These are phyloP conservation scores for Macrocybe gigantea DNA, from an alignment of 768 basidiomycete genomes.

Conservation along the genomic window DNA sequence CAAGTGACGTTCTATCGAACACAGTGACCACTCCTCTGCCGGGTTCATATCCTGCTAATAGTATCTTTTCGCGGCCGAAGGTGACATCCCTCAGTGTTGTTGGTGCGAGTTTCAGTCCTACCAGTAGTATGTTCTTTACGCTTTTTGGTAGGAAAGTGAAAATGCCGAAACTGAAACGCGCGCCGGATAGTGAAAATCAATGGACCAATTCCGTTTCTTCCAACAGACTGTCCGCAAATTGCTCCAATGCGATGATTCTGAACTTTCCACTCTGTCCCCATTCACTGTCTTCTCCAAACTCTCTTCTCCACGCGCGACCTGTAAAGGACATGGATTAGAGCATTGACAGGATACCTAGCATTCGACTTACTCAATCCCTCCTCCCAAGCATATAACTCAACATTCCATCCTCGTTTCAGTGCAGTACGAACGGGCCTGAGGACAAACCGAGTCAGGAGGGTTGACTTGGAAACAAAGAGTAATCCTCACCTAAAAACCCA, in stretches of 20 bases:
- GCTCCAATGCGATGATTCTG: conserved; percentile 58
- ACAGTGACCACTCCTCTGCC: too few species aligned
- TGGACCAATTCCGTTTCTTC: conserved; percentile 20
- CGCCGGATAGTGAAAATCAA: too few species aligned
- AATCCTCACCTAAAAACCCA: conserved; percentile 64
- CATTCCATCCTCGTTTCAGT: conserved; percentile 84
- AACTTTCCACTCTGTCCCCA: conserved; percentile 44
- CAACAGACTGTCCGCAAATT: conserved; percentile 55
- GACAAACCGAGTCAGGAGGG: not conserved
- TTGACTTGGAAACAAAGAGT: not conserved
- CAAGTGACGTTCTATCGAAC: too few species aligned
- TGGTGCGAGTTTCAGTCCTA: too few species aligned
- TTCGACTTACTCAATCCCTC: conserved; percentile 58
- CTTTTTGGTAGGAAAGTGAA: too few species aligned
- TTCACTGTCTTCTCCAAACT: conserved; percentile 60
- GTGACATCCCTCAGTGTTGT: too few species aligned
- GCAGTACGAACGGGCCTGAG: conserved; percentile 70
- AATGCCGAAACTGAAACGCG: too few species aligned
- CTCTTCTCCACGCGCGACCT: conserved; percentile 65
- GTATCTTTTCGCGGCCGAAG: too few species aligned
- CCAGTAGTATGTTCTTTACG: too few species aligned
- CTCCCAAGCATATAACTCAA: conserved; percentile 94
- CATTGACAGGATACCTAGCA: not conserved
- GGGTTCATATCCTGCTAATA: too few species aligned
- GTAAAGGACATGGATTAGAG: not conserved